phyloP scores from a whole-genome alignment of 208 protist species.

The Eutreptiella sp. region DNA sequence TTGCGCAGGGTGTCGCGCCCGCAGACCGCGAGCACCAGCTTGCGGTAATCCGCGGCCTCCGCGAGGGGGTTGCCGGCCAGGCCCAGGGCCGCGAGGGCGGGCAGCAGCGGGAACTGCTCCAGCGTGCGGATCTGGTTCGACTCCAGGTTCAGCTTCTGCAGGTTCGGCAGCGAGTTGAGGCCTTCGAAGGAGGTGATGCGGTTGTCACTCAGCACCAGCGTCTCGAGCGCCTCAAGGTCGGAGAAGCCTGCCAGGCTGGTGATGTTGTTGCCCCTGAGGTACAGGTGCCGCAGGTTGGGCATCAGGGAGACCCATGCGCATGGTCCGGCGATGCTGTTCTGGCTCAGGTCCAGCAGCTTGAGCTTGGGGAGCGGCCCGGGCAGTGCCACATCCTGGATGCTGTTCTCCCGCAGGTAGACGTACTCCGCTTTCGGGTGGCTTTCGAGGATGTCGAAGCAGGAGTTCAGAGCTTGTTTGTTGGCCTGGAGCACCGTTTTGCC shows the following conservation, averaged over 20 bases:
- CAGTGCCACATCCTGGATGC: neutral
- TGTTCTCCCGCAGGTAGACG: conserved; percentile 8
- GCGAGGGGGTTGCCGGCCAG: conserved; percentile 5
- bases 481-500: too few species aligned
- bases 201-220: conserved; percentile 10
- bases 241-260: neutral
- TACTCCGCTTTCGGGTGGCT: neutral
- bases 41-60: neutral
- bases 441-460: neutral
- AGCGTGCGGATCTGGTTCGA: conserved; percentile 7
- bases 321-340: neutral
- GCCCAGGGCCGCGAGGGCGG: neutral
- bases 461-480: conserved; percentile 12
- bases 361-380: neutral
- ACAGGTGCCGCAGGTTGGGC: neutral
- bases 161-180: conserved; percentile 1
- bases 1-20: neutral
- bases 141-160: neutral
- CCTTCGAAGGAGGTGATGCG: conserved; percentile 12
- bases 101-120: conserved; percentile 14
- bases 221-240: conserved; percentile 1
- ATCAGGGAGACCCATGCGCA: neutral
- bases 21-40: neutral
- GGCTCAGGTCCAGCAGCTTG: conserved; percentile 3
- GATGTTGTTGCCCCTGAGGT: neutral